Base-by-base conservation (phyloP, 1,284 basidiomycete species). In the Gomphus bonarii region DNA sequence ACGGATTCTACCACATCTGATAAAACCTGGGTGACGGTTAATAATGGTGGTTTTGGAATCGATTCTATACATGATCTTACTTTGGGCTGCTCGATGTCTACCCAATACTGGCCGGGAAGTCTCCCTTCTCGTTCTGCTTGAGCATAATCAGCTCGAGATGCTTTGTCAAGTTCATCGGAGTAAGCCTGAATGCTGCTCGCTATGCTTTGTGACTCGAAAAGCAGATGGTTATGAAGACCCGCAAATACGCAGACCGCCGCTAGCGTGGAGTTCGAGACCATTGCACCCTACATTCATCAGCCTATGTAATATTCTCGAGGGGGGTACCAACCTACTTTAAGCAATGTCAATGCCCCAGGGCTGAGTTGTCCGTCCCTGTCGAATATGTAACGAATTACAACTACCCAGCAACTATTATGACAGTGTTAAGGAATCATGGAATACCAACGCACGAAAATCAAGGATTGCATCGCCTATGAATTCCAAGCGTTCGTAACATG, bases 381-480 rank as follows among this genome's bases (percentile, higher is more conserved):
- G 65, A 77, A 91, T 51, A 89, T 76, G 66, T 88, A 76, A 33
- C 78, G 77, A 35, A 88, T 77, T n/a, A 86, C 82, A 70, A 87
- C 89, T 91, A 61, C 25, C 54, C 60, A 58, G 48, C 50, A 56
- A 59, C 28, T 47, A 22, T 30, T 25, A 47, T 43, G 54, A 42
- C 58, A 18, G 35, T 55, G 51, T 7, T 51, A 16, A 30, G 55
- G n/a, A 49, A 54, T 35, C 36, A 50, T 44, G 18, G 16, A 25
- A 44, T 44, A 22, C 9, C 20, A 40, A 61, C 85, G 61, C 63
- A 90, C 88, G 68, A 61, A 88, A 86, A 66, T 91, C 88, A 36
- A 91, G 75, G 47, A 91, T 79, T 3, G 85, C 84, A 68, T 92
- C 89, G 10, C 89, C 89, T 48, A 91, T 73, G 65, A 90, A 92